Evolutionary conservation across 352 stramenopile species (phyloP), one percentile per base, ranked within the genome.

Genomic region (Aphanomyces astaci): DNA sequence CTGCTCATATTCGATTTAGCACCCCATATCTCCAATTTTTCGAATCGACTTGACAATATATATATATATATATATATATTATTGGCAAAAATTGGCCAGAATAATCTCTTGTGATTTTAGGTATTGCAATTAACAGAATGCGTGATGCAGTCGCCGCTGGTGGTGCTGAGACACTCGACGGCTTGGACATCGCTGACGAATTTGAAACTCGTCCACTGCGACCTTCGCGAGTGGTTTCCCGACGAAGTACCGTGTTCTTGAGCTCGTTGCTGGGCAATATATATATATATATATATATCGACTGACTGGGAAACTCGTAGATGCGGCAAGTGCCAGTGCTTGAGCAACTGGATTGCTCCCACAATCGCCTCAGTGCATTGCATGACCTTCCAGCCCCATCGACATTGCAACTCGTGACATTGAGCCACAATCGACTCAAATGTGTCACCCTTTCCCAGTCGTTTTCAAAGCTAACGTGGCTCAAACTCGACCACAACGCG

Each of bases 401-500:
- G 22, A 60, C 40, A 4, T 25, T 68, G 22, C 24, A 49, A 17
- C 31, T 27, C 2, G 62, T 27, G 10, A 19, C 7, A 5, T 39
- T 68, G 11, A 43, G 84, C 54, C 84, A 90, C 70, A 94, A 94
- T 54, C 73, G 79, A 27, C 63, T 94, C 13, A 60, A 48, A 0
- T 1, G 31, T 0, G 75, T 92, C 9, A 78, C 82, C 4, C 75
- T 76, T 3, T 77, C 89, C 3, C 53, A 81, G 32, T 52, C 73
- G 7, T 60, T 91, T 4, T 62, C 59, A 4, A 60, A 60, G 5
- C 64, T 73, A n/a, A 64, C 31, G 45, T n/a, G 27, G 4, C 39
- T 65, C 7, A 25, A 5, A 3, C 31, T 63, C 19, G 27, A 57
- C 25, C 63, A 69, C 32, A 63, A 56, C 31, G 25, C 19, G 5